These are phyloP conservation scores for Trapa incisa DNA, from an alignment of 345 rosid genomes.

Conservation along the genomic window DNA sequence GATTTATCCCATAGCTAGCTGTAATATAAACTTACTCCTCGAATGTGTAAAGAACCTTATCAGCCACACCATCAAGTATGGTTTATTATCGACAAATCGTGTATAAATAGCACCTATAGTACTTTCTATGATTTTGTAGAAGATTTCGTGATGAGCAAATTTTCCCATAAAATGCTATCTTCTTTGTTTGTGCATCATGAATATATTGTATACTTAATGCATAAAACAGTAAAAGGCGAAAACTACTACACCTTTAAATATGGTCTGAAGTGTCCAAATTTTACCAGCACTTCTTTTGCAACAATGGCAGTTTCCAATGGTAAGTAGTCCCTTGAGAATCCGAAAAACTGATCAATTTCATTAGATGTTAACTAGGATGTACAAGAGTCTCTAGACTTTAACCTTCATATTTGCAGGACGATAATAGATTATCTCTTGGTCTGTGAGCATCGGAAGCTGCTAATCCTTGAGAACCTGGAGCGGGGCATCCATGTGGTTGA, in stretches of 20 bases:
- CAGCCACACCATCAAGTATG: too few relatives aligned
- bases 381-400: not conserved
- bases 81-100: not conserved
- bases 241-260: conserved; percentile 77
- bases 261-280: conserved; percentile 53
- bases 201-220: conserved; percentile 12
- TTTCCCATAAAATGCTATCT: too few relatives aligned
- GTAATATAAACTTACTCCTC: not conserved
- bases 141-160: not conserved
- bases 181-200: too few relatives aligned
- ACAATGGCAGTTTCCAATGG: conserved; percentile 68
- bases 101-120: too few relatives aligned
- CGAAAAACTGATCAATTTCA: not conserved
- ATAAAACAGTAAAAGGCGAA: conserved; percentile 55
- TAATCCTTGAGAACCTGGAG: too few relatives aligned
- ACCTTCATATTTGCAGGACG: conserved; percentile 30
- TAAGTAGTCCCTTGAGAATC: conserved; percentile 9
- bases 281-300: conserved; percentile 50
- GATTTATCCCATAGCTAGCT: not conserved
- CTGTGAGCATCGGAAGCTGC: too few relatives aligned
- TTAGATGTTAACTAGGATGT: not conserved
- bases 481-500: too few relatives aligned
- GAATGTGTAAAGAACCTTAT: not conserved
- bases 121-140: not conserved
- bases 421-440: conserved; percentile 19